Conservation (phyloP, 129 eudicot species). For the Apium graveolens region DNA sequence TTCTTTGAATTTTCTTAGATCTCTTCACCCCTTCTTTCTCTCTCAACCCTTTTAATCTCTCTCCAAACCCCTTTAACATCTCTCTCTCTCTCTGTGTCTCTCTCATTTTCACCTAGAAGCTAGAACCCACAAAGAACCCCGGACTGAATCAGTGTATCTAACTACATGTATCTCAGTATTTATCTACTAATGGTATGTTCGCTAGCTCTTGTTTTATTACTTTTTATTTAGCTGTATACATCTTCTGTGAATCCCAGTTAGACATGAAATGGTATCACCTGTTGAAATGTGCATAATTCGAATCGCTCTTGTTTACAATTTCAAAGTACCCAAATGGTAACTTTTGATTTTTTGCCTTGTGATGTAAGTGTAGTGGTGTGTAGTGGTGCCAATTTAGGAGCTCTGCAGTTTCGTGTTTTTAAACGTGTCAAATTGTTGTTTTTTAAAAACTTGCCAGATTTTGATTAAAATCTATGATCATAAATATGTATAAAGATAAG, state of each 20-base stretch:
- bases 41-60: not conserved
- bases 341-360: not conserved
- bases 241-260: not conserved
- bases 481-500: not conserved
- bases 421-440: not conserved
- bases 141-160: not conserved
- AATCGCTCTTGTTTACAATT: not conserved
- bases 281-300: not conserved
- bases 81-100: not conserved
- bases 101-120: no score
- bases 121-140: not conserved
- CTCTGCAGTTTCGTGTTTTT: not conserved
- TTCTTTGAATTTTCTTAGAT: constrained; percentile 6
- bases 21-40: not conserved
- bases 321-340: not conserved
- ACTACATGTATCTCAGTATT: not conserved
- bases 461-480: not conserved
- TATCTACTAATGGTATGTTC: not conserved
- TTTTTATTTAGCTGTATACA: not conserved
- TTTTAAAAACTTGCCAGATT: not conserved
- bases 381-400: not conserved
- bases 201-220: not conserved
- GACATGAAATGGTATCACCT: not conserved
- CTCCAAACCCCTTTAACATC: not conserved
- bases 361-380: not conserved